Percentiles rank a stretch among this genome's conserved stretches.
Conservation (phyloP, 352 stramenopile genomes). For the Phytophthora crassamura region DNA sequence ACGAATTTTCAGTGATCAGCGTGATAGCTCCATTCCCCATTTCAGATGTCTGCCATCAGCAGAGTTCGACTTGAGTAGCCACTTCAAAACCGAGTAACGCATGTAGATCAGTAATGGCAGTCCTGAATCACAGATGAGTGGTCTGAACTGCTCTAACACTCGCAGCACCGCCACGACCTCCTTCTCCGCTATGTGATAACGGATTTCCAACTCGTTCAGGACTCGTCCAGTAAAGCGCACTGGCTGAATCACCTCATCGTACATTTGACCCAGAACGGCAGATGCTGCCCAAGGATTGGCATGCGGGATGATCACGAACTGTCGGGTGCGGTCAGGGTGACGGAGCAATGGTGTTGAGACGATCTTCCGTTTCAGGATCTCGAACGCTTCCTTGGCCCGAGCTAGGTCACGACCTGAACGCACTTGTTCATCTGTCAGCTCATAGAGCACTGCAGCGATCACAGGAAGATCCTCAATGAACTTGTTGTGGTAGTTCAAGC, state of each 20-base stretch:
- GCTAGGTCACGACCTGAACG: background rate
- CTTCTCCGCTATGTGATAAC: conserved; percentile 7
- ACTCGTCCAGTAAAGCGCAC: too few relatives aligned
- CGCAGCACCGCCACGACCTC: background rate
- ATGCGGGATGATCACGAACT: conserved; percentile 2
- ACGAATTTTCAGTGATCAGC: conserved; percentile 2
- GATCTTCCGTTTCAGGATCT: conserved; percentile 6
- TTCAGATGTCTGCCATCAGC: background rate
- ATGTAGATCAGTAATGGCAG: background rate
- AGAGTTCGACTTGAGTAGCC: conserved; percentile 1
- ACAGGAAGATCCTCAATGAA: conserved; percentile 29
- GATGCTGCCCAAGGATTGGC: background rate
- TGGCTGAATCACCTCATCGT: conserved; percentile 1
- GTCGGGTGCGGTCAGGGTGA: background rate
- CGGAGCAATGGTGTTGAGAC: background rate
- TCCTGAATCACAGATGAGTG: background rate
- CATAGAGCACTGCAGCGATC: background rate
- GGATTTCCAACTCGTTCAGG: conserved; percentile 1
- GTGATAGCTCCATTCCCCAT: background rate
- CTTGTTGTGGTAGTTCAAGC: conserved; percentile 16
- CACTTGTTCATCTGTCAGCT: background rate
- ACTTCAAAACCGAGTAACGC: conserved; percentile 12
- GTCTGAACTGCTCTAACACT: background rate
- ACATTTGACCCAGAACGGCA: background rate
- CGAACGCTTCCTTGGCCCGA: background rate